phyloP scores from a whole-genome alignment of 2,329 filamentous ascomycete species.

The Thielaviopsis musarum region DNA sequence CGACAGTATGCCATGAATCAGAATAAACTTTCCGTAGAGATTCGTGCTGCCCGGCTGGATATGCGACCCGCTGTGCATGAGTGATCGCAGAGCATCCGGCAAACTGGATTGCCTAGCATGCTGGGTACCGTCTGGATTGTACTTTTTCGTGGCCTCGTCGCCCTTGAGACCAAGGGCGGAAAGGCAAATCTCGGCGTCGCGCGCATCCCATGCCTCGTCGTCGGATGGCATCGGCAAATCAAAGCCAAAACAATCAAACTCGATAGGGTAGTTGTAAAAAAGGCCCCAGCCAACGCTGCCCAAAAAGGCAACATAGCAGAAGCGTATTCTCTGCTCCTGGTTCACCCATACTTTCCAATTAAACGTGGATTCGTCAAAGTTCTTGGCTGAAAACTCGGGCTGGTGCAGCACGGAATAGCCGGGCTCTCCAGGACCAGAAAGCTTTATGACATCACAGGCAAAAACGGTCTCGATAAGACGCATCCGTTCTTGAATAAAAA shows the following conservation, averaged over 20 bases:
- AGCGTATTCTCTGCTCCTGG: constrained; percentile 50
- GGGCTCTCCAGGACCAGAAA: constrained; percentile 1
- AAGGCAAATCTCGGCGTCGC: constrained; percentile 40
- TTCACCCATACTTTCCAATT: constrained; percentile 52
- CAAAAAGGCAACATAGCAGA: constrained; percentile 48
- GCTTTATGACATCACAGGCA: neutral
- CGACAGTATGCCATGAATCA: constrained; percentile 51
- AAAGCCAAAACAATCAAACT: constrained; percentile 48
- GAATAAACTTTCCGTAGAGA: constrained; percentile 55
- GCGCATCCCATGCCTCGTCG: constrained; percentile 58
- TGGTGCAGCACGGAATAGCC: constrained; percentile 44
- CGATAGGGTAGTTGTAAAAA: constrained; percentile 52
- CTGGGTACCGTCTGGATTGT: constrained; percentile 45
- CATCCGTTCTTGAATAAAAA: constrained; percentile 28
- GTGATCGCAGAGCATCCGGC: constrained; percentile 40
- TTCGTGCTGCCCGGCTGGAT: constrained; percentile 52
- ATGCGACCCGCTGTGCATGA: constrained; percentile 40
- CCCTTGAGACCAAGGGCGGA: constrained; percentile 48
- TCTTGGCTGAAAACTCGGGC: constrained; percentile 28
- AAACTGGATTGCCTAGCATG: constrained; percentile 48
- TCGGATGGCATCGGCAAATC: constrained; percentile 53
- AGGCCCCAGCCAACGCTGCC: constrained; percentile 48
- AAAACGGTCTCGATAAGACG: neutral
- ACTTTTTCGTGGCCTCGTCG: constrained; percentile 31
- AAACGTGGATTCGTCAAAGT: constrained; percentile 34